Percentiles rank a stretch among this genome's conserved stretches.
Conservation (phyloP, 2,329 filamentous ascomycete species). For the Aureobasidium sp. region DNA sequence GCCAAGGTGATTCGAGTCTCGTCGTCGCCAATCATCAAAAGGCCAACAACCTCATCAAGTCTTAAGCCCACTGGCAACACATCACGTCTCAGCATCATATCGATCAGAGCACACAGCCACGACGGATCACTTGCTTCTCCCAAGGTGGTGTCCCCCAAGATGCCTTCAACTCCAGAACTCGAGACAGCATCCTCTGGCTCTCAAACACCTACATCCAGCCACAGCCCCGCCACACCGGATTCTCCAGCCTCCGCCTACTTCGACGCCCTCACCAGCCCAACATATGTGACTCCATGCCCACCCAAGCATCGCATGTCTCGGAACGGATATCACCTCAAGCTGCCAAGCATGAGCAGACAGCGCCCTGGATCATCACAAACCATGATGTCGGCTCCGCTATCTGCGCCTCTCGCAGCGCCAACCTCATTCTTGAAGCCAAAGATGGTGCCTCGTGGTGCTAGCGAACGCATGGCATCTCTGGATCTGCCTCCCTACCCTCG, state of each 20-base stretch:
- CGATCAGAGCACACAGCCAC: not conserved
- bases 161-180: slow-evolving; percentile 7
- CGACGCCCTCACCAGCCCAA: not conserved
- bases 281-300: not conserved
- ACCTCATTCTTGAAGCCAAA: slow-evolving; percentile 3
- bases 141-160: not conserved
- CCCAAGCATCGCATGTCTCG: slow-evolving; percentile 6
- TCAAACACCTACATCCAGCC: slow-evolving; percentile 1
- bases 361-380: slow-evolving; percentile 1
- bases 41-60: not conserved
- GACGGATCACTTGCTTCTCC: not conserved
- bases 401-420: not conserved
- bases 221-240: slow-evolving; percentile 1
- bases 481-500: not conserved
- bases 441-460: not conserved
- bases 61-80: not conserved
- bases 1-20: slow-evolving; percentile 22
- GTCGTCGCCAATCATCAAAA: not conserved
- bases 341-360: not conserved
- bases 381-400: not conserved
- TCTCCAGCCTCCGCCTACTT: slow-evolving; percentile 8
- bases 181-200: not conserved
- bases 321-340: not conserved
- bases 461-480: not conserved
- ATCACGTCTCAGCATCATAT: slow-evolving; percentile 8